phyloP scores from a whole-genome alignment of 163 green algal species.

The Chlorella variabilis region DNA sequence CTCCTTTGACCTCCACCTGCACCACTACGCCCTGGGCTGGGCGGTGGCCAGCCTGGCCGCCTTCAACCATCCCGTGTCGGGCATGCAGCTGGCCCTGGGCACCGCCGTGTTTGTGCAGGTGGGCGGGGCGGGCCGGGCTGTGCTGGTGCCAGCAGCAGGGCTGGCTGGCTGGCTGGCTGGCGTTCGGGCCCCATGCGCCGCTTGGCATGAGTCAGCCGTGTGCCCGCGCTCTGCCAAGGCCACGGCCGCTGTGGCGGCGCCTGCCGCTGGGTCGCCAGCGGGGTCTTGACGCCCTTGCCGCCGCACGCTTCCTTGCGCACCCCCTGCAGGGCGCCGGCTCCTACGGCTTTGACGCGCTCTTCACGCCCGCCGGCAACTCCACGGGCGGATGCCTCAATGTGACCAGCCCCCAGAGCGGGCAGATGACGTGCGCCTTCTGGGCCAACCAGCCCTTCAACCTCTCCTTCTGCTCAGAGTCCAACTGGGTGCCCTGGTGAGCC shows the following conservation, averaged over 20 bases:
- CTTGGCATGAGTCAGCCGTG: too few relatives aligned
- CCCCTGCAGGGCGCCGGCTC: conserved; percentile 1
- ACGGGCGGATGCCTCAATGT: conserved; percentile 20
- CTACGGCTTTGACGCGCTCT: conserved; percentile 27
- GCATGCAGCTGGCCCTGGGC: background rate
- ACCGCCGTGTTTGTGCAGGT: conserved; percentile 25
- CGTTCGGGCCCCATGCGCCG: too few relatives aligned
- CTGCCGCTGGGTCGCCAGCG: too few relatives aligned
- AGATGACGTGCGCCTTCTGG: conserved; percentile 31
- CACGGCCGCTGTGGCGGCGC: too few relatives aligned
- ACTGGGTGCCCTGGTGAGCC: conserved; percentile 21
- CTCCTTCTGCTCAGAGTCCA: conserved; percentile 19
- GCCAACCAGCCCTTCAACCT: conserved; percentile 1
- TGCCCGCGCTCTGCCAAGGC: too few relatives aligned
- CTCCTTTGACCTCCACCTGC: conserved; percentile 23
- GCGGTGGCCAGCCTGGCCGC: conserved; percentile 9
- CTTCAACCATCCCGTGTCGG: conserved; percentile 31
- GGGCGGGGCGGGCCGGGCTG: background rate
- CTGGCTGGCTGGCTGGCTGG: too few relatives aligned
- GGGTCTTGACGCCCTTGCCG: too few relatives aligned
- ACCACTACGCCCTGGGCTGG: conserved; percentile 31
- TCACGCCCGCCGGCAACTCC: background rate
- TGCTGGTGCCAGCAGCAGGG: too few relatives aligned
- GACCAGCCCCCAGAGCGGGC: background rate
- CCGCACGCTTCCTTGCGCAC: too few relatives aligned